Evolutionary conservation across 148 eudicot species (phyloP).

Genomic region (Talinum fruticosum): DNA sequence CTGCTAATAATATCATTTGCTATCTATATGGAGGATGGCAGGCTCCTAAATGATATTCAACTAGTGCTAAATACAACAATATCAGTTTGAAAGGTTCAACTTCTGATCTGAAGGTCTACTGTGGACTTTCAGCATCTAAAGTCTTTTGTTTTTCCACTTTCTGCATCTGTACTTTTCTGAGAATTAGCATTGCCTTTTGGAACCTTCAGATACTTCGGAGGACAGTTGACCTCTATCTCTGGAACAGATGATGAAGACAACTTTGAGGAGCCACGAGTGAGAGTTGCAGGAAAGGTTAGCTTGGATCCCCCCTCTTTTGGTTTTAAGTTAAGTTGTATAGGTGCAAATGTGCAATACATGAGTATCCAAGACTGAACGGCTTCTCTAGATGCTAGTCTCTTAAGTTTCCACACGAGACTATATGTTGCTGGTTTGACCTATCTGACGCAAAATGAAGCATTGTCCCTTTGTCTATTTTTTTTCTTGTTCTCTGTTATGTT

Average conservation of each 20-base stretch:
- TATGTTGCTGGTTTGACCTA: not conserved
- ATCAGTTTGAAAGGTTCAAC: not conserved
- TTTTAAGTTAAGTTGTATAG: not conserved
- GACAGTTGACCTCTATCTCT: conserved; percentile 60
- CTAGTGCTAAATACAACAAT: not conserved
- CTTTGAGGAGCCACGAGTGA: conserved; percentile 39
- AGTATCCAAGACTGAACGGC: not conserved
- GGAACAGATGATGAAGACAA: conserved; percentile 59
- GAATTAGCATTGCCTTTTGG: conserved; percentile 8
- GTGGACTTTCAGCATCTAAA: not conserved
- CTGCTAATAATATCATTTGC: no score
- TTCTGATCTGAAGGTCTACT: not conserved
- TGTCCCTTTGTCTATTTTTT: not conserved
- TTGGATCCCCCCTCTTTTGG: not conserved
- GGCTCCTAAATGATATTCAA: not conserved
- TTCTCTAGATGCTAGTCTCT: not conserved
- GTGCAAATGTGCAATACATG: no score
- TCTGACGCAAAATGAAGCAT: not conserved
- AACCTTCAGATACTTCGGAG: conserved; percentile 73
- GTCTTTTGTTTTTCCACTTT: not conserved
- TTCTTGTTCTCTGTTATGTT: not conserved
- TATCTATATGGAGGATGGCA: not conserved
- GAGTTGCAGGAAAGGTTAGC: conserved; percentile 57
- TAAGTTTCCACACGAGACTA: not conserved
- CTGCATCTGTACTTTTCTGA: not conserved